Evolutionary conservation across 495 filamentous ascomycete species (phyloP).

Genomic region (Trichocladium uniseriatum): DNA sequence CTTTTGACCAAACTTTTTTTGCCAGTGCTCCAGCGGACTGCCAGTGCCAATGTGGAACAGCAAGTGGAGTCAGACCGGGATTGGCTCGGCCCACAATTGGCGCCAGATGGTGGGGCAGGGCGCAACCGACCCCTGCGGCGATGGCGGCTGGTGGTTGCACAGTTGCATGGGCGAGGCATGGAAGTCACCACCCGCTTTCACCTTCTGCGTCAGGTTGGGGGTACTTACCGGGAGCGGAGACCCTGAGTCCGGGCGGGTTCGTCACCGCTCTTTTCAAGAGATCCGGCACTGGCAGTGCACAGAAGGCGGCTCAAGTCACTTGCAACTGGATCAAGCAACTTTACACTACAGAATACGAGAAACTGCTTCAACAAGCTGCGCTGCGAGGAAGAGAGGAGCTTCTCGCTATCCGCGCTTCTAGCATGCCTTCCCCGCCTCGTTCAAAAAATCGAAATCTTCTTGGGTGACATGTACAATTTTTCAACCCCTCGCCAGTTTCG

Average conservation of each 20-base stretch:
- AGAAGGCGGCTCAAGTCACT: too few species aligned
- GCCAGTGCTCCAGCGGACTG: too few species aligned
- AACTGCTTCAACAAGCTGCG: too few species aligned
- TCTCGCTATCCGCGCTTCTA: neutral
- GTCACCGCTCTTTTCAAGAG: conserved; percentile 17
- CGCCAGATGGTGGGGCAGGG: conserved; percentile 12
- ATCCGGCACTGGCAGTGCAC: too few species aligned
- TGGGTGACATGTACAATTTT: neutral
- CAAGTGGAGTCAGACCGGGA: neutral
- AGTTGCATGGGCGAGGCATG: too few species aligned
- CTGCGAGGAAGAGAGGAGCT: neutral
- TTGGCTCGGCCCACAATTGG: too few species aligned
- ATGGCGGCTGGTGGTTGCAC: neutral
- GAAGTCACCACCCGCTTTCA: neutral
- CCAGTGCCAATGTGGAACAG: conserved; percentile 15
- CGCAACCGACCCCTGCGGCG: neutral
- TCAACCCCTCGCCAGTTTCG: neutral
- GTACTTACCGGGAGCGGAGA: neutral
- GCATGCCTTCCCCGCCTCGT: too few species aligned
- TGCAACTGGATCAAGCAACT: too few species aligned
- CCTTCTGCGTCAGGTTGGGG: neutral
- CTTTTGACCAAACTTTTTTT: conserved; percentile 31
- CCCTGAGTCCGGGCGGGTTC: neutral
- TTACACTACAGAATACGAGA: too few species aligned
- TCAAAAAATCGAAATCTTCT: too few species aligned